Conservation (phyloP, 164 flowering plant genomes). For the Sextonia rubra region DNA sequence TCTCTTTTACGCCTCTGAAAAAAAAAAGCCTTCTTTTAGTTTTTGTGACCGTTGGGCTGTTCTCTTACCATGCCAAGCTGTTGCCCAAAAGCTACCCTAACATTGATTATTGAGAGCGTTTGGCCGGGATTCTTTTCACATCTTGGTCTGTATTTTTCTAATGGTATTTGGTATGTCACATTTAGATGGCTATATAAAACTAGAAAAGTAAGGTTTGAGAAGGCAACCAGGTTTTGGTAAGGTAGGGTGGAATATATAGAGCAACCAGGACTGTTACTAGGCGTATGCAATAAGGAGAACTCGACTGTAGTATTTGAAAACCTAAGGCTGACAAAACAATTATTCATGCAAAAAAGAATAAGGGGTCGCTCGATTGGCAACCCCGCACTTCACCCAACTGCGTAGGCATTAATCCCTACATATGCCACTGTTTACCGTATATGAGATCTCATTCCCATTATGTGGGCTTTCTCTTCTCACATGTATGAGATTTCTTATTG, state of each 20-base stretch:
- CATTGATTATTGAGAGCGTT: neutral
- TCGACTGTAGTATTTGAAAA: no score
- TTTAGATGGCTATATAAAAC: neutral
- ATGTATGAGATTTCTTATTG: no score
- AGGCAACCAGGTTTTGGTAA: neutral
- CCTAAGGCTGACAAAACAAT: no score
- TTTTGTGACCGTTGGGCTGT: constrained; percentile 1
- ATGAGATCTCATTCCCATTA: no score
- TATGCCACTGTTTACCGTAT: no score
- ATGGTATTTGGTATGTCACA: neutral
- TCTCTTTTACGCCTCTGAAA: neutral
- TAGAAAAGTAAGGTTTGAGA: neutral
- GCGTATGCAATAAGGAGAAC: neutral
- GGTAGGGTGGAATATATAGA: neutral
- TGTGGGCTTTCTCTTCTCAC: no score
- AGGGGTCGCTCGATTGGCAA: no score
- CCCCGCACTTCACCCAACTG: no score
- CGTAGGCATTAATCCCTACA: no score
- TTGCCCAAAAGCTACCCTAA: neutral
- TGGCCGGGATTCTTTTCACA: neutral
- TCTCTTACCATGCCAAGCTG: neutral
- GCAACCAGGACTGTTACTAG: neutral
- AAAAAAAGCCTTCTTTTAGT: no score
- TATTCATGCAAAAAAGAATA: no score
- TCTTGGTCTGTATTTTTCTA: neutral